Evolutionary conservation across 805 yeast species (phyloP).

Genomic region (Starmerella khaoyaiensis): DNA sequence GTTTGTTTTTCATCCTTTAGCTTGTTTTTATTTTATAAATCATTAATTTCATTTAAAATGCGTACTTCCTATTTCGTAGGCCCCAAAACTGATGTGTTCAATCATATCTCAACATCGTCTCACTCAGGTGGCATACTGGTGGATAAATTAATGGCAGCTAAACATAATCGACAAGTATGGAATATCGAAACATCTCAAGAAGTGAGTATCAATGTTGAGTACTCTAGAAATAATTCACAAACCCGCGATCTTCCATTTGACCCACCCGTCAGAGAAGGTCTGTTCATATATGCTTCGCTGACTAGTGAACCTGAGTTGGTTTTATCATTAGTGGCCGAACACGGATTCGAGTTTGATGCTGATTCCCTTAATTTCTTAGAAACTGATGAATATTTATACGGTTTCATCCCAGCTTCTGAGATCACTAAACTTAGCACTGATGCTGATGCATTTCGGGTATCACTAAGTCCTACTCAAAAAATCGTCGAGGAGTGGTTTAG

Average conservation of each 20-base stretch:
- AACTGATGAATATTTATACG: slow-evolving; percentile 1
- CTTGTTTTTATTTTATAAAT: too few relatives aligned
- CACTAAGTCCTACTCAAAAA: slow-evolving; percentile 16
- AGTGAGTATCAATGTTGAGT: slow-evolving; percentile 2
- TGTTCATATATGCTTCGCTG: slow-evolving; percentile 1
- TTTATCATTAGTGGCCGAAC: not conserved
- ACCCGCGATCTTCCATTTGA: slow-evolving; percentile 6
- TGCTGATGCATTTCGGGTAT: not conserved
- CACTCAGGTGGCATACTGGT: too few relatives aligned
- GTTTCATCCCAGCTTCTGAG: not conserved
- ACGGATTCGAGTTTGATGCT: not conserved
- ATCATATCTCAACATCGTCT: too few relatives aligned
- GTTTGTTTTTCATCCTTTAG: too few relatives aligned
- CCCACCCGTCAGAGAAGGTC: slow-evolving; percentile 2
- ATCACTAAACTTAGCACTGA: not conserved
- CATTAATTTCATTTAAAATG: too few relatives aligned
- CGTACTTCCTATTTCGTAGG: too few relatives aligned
- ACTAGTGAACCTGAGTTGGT: not conserved
- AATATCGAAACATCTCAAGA: too few relatives aligned
- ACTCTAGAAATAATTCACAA: too few relatives aligned
- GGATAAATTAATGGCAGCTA: too few relatives aligned
- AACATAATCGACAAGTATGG: too few relatives aligned
- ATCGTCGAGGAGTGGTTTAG: slow-evolving; percentile 22
- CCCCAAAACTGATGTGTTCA: too few relatives aligned
- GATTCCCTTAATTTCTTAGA: not conserved